Evolutionary conservation across 2,329 filamentous ascomycete genomes (phyloP).

Genomic region (Neonectria faginata): DNA sequence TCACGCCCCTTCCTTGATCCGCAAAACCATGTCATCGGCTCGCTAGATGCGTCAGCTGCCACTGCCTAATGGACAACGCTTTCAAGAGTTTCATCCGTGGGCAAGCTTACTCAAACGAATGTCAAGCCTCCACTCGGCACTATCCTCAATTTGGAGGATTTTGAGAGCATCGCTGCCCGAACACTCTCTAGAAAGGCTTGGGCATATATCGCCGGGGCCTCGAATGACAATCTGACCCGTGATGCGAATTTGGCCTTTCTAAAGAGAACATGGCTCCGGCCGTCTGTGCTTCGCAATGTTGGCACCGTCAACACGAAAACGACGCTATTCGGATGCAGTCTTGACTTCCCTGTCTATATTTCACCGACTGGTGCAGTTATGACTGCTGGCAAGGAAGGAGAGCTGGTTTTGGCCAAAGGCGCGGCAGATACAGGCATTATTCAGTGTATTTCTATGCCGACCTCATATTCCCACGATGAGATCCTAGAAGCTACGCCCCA

Average conservation of each 20-base stretch:
- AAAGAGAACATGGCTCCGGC: conserved; percentile 42
- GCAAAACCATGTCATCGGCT: conserved; percentile 11
- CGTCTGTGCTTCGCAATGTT: conserved; percentile 38
- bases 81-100: neutral
- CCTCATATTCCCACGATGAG: conserved; percentile 26
- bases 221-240: conserved; percentile 43
- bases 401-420: conserved; percentile 25
- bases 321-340: conserved; percentile 33
- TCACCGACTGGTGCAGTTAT: conserved; percentile 58
- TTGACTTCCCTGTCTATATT: conserved; percentile 41
- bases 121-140: conserved; percentile 24
- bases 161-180: conserved; percentile 36
- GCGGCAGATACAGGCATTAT: conserved; percentile 11
- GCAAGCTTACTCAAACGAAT: neutral
- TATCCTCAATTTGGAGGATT: conserved; percentile 45
- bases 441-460: conserved; percentile 25
- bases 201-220: conserved; percentile 42
- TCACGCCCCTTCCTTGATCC: conserved; percentile 40
- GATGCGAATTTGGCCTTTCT: conserved; percentile 37
- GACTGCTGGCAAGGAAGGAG: conserved; percentile 55
- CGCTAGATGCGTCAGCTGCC: too few species aligned
- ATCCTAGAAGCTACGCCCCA: conserved; percentile 9
- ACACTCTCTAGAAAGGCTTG: conserved; percentile 37
- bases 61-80: neutral
- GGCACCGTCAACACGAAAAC: conserved; percentile 28